Base-by-base conservation (phyloP, 305 asterid genomes). In the Fraxinus xanthoxyloides region DNA sequence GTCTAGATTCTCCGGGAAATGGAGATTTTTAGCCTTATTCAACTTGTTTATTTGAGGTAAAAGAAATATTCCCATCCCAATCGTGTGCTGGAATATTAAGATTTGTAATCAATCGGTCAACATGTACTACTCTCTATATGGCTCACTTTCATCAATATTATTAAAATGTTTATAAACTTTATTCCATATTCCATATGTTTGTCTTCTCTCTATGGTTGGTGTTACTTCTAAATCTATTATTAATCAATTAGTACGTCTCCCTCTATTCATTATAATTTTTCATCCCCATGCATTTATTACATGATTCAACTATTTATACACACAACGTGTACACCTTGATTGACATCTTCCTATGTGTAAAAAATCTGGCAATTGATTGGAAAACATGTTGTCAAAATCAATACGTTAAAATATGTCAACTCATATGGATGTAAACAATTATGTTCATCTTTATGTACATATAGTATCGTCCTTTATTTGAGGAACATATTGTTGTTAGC, bases 1-100 rank as follows among this genome's bases (percentile, higher is more conserved):
- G 94, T 93, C 94, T 91, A 89, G 94, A 91, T 91, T 87, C 93
- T 89, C 91, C 94, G 95, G 94, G 92, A 90, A 91, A 85, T 80
- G 91, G 88, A 85, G 34, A 51, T 1, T 82, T 84, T 86, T 82
- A 86, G 82, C 90, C 89, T 78, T 73, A 76, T 87, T 84, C 85
- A 70, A 79, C 82, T 86, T 83, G 83, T 83, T 89, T 78, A 87
- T 51, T 82, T 82, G 21, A 5, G 38, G 35, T 75, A n/a, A 17
- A 76, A 76, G 80, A 76, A 80, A 31, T 87, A 83, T 85, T 83
- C 84, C 59, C 77, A 76, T 75, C 79, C 54, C 77, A 23, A 82
- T 84, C 85, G 84, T 59, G 84, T 80, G 84, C 72, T 85, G 84
- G 82, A 85, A 82, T 89, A 7, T 84, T 76, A 79, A 40, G 84